phyloP scores from a whole-genome alignment of 169 alveolate species.

The Eimeria maxima region DNA sequence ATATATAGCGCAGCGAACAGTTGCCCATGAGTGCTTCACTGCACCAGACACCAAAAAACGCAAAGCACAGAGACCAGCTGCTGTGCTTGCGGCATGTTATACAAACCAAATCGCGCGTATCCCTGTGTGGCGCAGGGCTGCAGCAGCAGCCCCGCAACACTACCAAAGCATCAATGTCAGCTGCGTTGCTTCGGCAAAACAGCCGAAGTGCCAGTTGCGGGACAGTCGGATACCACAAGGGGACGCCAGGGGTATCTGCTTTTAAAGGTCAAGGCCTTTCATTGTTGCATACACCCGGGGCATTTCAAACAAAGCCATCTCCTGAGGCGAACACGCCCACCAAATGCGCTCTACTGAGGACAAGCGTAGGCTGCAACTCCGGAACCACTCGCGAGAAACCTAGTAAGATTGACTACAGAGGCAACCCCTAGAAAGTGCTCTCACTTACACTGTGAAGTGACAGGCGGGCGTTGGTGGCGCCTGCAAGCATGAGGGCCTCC shows the following conservation, averaged over 20 bases:
- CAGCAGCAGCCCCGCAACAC: constrained; percentile 18
- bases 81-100: background rate
- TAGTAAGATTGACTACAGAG: background rate
- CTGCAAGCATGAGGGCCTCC: constrained; percentile 76
- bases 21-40: constrained; percentile 1
- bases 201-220: background rate
- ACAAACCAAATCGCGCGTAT: background rate
- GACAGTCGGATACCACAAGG: background rate
- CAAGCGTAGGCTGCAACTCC: background rate
- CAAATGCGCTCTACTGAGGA: background rate
- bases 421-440: background rate
- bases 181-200: background rate
- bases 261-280: constrained; percentile 69
- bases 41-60: constrained; percentile 25
- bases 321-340: constrained; percentile 30
- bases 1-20: constrained; percentile 4
- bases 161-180: background rate
- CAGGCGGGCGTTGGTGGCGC: constrained; percentile 75
- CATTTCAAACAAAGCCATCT: constrained; percentile 78
- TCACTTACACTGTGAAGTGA: constrained; percentile 73
- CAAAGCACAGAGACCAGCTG: background rate
- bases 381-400: background rate
- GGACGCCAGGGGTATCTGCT: background rate
- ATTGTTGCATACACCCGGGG: constrained; percentile 78
- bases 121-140: constrained; percentile 26